Base-by-base conservation (phyloP, 2,329 filamentous ascomycete genomes). In the Fusarium equiseti region DNA sequence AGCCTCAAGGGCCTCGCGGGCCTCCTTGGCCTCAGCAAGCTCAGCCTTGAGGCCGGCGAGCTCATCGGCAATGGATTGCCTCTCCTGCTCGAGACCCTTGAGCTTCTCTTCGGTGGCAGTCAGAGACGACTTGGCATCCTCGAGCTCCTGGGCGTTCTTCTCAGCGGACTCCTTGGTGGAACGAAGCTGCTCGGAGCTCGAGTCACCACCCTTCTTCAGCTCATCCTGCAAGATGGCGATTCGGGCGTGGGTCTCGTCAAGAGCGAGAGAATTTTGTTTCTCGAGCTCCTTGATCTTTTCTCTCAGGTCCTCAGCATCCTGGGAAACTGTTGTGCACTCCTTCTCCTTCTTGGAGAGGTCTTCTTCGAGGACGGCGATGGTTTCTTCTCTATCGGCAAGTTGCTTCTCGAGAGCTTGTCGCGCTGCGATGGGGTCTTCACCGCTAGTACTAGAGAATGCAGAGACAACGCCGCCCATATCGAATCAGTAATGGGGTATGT, bases 391-490 rank as follows among this genome's bases (percentile, higher is more conserved):
- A 70, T 83, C 81, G 71, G 77, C 77, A 42, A 82, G 77, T 72
- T 81, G 79, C 73, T 80, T 79, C 73, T 81, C 79, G 50, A 81
- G 77, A 32, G 73, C 73, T 75, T 73, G 79, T 77, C 69, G 68
- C 29, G 69, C 64, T 68, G 76, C 76, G 48, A 81, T 59, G 73
- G 71, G 69, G 35, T 77, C 75, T 51, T 77, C 76, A 72, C 78
- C 79, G 73, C 77, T 78, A 67, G 73, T 75, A 51, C 62, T 55
- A 58, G 78, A 76, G 71, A 83, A 80, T 62, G 77, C 78, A 69
- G 79, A 81, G 67, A 83, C 77, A 68, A 82, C 80, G 75, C 81
- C 79, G 74, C 80, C 80, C 80, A 82, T 82, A 65, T 76, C 74
- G 73, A 66, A 72, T 71, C 67, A 71, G 58, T 59, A 48, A 59